Evolutionary conservation across 257 asterid species (phyloP).

Genomic region (Solanum appendiculatum): DNA sequence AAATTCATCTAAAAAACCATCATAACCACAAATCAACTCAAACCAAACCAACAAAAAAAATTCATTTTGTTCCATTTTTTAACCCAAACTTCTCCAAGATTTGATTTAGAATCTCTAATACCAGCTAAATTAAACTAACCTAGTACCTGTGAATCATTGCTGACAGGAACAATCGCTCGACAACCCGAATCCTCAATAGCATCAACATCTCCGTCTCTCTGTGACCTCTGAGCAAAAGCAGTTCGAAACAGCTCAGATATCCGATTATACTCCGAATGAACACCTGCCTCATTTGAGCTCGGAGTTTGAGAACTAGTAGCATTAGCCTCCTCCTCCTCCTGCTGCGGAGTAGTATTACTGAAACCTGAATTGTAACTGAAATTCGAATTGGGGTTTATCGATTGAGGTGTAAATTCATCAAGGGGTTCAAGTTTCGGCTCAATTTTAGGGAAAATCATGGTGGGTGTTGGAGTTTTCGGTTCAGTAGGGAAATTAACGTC

Average conservation of each 20-base stretch:
- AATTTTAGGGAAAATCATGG: not conserved
- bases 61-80: not conserved
- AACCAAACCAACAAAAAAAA: not conserved
- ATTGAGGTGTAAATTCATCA: not conserved
- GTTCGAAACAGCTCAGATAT: constrained; percentile 38
- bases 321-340: not conserved
- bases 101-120: not conserved
- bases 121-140: not conserved
- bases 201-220: not conserved
- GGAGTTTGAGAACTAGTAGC: not conserved
- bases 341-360: not conserved
- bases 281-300: not conserved
- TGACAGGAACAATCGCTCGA: constrained; percentile 40
- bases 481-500: not conserved
- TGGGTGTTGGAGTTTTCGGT: not conserved
- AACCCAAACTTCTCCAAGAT: not conserved
- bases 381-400: not conserved
- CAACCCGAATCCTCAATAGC: constrained; percentile 4
- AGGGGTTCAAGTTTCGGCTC: not conserved
- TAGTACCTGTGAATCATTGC: constrained; percentile 9
- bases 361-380: not conserved
- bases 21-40: not conserved
- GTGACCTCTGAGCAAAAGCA: constrained; percentile 16
- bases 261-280: constrained; percentile 19
- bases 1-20: not conserved